Conservation (phyloP, 495 filamentous ascomycete species). For the Hyaloscypha finlandica region DNA sequence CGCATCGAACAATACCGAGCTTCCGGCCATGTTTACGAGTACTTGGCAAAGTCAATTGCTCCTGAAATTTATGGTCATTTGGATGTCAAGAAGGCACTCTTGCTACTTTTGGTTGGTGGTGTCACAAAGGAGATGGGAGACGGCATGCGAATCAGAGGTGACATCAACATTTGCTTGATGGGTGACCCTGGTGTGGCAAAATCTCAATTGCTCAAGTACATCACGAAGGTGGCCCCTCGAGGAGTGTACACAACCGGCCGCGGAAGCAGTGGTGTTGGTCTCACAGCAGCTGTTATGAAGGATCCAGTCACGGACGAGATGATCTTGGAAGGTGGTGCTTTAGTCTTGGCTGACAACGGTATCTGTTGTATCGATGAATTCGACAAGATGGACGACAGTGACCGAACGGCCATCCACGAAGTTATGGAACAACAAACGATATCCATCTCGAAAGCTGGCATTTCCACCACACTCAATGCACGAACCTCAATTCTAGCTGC, state of each 20-base stretch:
- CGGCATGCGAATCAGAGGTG: slow-evolving; percentile 96
- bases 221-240: slow-evolving; percentile 94
- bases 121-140: slow-evolving; percentile 97
- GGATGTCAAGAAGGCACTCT: slow-evolving; percentile 96
- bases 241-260: slow-evolving; percentile 98
- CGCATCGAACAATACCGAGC: slow-evolving; percentile 80
- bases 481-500: slow-evolving; percentile 97
- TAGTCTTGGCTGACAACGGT: slow-evolving; percentile 95
- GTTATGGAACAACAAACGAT: slow-evolving; percentile 99
- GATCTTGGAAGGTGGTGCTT: slow-evolving; percentile 94
- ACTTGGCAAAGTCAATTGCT: slow-evolving; percentile 90
- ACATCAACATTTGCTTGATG: slow-evolving; percentile 99
- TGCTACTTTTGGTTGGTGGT: slow-evolving; percentile 92
- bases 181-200: slow-evolving; percentile 99
- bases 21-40: slow-evolving; percentile 91
- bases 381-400: slow-evolving; percentile 98
- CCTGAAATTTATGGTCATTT: slow-evolving; percentile 96
- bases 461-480: slow-evolving; percentile 93
- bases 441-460: slow-evolving; percentile 97
- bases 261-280: slow-evolving; percentile 93
- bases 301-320: slow-evolving; percentile 99
- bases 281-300: slow-evolving; percentile 97
- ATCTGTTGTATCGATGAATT: slow-evolving; percentile 99
- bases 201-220: slow-evolving; percentile 96
- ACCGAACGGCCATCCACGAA: slow-evolving; percentile 97